Percentiles rank a stretch among this genome's conserved stretches.
These are phyloP conservation scores for Zanthoxylum bungeanum DNA, from an alignment of 345 rosid genomes.

Conservation along the genomic window DNA sequence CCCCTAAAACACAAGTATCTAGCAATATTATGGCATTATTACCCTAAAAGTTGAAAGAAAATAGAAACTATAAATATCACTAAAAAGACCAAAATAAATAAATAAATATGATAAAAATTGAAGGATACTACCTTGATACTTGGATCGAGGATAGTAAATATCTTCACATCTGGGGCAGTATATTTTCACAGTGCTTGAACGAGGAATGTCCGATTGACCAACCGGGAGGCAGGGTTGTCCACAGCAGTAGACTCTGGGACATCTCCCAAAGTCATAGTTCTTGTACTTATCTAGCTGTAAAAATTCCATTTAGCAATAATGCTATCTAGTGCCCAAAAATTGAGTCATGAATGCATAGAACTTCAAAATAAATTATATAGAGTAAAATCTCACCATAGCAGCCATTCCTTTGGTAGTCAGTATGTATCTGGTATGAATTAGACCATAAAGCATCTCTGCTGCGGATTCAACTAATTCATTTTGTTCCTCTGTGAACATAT, in stretches of 20 bases:
- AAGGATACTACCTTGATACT: constrained; percentile 99
- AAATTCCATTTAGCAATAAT: constrained; percentile 1
- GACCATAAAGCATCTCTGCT: constrained; percentile 95
- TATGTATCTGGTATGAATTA: constrained; percentile 89
- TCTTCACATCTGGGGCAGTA: constrained; percentile 91
- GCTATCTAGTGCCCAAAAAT: constrained; percentile 7
- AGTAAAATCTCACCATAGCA: constrained; percentile 66
- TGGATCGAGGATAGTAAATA: constrained; percentile 85
- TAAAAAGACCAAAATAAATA: not conserved
- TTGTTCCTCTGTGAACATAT: constrained; percentile 93
- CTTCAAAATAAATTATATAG: not conserved
- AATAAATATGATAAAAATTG: too few species aligned
- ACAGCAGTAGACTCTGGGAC: constrained; percentile 94
- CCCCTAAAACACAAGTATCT: not conserved
- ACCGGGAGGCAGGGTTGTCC: constrained; percentile 96
- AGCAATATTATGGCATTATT: not conserved
- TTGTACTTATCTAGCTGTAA: constrained; percentile 86
- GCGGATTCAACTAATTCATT: constrained; percentile 94
- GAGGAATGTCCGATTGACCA: constrained; percentile 85
- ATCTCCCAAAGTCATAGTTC: constrained; percentile 94
- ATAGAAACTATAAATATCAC: not conserved
- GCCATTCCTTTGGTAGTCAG: constrained; percentile 96
- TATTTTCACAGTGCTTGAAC: constrained; percentile 88
- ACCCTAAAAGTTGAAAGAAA: not conserved
- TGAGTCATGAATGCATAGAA: constrained; percentile 3